These are phyloP conservation scores for Trametes villosa DNA, from an alignment of 768 basidiomycete species.

Conservation along the genomic window DNA sequence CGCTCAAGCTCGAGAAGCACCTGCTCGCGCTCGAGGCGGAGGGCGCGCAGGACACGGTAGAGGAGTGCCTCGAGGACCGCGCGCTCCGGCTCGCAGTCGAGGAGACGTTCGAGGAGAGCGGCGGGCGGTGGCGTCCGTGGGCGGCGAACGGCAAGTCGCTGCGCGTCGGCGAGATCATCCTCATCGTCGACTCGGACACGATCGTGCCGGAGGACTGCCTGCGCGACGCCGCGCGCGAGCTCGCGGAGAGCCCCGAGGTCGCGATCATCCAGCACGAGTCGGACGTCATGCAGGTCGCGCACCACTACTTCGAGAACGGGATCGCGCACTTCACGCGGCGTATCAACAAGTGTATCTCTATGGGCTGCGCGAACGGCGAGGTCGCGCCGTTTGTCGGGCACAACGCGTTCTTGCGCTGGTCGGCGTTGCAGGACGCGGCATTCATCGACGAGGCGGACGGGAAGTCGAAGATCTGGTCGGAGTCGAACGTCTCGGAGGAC, in stretches of 20 bases:
- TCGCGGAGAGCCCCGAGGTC: constrained; percentile 79
- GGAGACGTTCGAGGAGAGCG: constrained; percentile 66
- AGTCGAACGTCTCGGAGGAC: constrained; percentile 81
- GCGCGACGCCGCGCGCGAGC: constrained; percentile 86
- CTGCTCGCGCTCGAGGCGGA: constrained; percentile 50
- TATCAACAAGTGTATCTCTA: constrained; percentile 83
- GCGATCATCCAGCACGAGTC: constrained; percentile 92
- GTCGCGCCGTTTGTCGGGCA: constrained; percentile 86
- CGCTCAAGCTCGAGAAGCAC: constrained; percentile 59
- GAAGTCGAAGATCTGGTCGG: constrained; percentile 78
- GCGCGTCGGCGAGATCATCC: constrained; percentile 77
- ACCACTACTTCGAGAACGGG: constrained; percentile 91
- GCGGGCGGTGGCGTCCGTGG: constrained; percentile 69
- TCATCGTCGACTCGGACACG: constrained; percentile 84
- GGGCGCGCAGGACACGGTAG: constrained; percentile 44
- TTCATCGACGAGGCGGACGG: constrained; percentile 70
- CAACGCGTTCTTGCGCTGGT: constrained; percentile 92
- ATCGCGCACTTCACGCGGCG: constrained; percentile 87
- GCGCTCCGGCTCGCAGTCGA: constrained; percentile 77
- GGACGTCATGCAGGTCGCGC: constrained; percentile 90
- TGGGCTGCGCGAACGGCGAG: constrained; percentile 81
- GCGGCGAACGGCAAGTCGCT: constrained; percentile 75
- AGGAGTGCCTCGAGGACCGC: constrained; percentile 65
- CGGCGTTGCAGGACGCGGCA: constrained; percentile 84
- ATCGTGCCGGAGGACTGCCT: constrained; percentile 88